Evolutionary conservation across 1,284 basidiomycete genomes (phyloP).

Genomic region (Meripilus lineatus): DNA sequence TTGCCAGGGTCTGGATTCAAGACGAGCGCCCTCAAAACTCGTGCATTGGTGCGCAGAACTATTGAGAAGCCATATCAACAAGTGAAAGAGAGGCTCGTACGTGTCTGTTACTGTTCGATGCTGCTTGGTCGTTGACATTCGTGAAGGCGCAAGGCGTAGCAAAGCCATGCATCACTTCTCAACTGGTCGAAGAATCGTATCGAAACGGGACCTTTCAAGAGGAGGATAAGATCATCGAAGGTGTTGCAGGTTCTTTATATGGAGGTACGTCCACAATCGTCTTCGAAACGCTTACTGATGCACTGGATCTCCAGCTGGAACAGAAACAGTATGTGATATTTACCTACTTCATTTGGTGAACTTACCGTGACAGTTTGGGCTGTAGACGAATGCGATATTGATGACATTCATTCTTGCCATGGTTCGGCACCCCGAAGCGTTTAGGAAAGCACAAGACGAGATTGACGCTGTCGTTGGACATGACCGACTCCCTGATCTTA

Average conservation of each 20-base stretch:
- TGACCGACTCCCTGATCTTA: slow-evolving; percentile 15
- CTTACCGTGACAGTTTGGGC: slow-evolving; percentile 1
- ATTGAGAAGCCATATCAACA: slow-evolving; percentile 49
- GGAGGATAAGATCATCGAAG: slow-evolving; percentile 53
- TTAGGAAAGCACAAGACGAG: slow-evolving; percentile 13
- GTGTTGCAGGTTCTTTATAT: slow-evolving; percentile 24
- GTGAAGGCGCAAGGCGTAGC: slow-evolving; percentile 36
- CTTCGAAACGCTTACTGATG: not conserved
- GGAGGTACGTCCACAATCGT: not conserved
- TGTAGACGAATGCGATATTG: slow-evolving; percentile 35
- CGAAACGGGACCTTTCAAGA: slow-evolving; percentile 13
- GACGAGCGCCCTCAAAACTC: slow-evolving; percentile 38
- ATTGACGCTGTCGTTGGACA: slow-evolving; percentile 14
- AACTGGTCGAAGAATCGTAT: slow-evolving; percentile 34
- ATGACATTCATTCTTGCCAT: slow-evolving; percentile 12
- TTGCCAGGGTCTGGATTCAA: slow-evolving; percentile 55
- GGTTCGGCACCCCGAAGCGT: slow-evolving; percentile 13
- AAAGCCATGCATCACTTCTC: slow-evolving; percentile 46
- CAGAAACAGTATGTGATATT: slow-evolving; percentile 18
- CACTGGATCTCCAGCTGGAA: slow-evolving; percentile 14
- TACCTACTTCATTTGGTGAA: not conserved
- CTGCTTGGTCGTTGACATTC: not conserved
- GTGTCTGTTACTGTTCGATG: slow-evolving; percentile 6
- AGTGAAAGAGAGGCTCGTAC: slow-evolving; percentile 46
- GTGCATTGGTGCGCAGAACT: slow-evolving; percentile 30